Evolutionary conservation across 148 eudicot genomes (phyloP), one percentile per base, ranked within the genome.

Genomic region (Cornus suecica): DNA sequence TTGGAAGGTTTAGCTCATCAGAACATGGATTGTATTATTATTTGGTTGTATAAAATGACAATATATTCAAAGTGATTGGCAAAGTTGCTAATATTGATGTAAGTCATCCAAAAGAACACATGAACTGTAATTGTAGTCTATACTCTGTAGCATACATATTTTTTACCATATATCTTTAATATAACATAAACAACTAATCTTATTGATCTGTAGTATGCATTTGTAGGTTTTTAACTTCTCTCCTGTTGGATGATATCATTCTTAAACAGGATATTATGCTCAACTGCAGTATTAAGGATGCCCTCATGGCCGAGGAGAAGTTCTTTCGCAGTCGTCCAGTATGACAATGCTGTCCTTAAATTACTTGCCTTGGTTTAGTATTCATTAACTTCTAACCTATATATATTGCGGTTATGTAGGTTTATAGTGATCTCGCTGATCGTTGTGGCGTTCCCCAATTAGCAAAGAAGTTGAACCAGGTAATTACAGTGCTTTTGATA

Each of bases 381-480:
- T 31, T 31, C 27, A 28, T 66, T 0, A 23, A n/a, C 32, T 52
- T 31, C 30, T 76, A 8, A 72, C 45, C 9, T 32, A 9, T 79
- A 18, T 73, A 66, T 62, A 66, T 51, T 71, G 75, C 14, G 78
- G 69, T 70, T 75, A 30, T 77, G 65, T 69, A 96, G 99, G 98
- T 93, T 66, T 96, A 96, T 80, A 91, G 74, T 85, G 99, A 95
- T 77, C 79, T 96, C 75, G 90, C 99, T 26, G 98, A 96, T 82
- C 88, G 88, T 20, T 96, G 99, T 84, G 99, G 99, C 8, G 80
- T 93, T 16, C 97, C 92, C 68, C 98, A 90, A 75, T 72, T 96
- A 83, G 99, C 98, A 70, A 93, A 93, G 84, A 96, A 96, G 77
- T 84, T 96, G 86, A 96, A 96, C 76, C 98, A 91, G 99, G 99